Evolutionary conservation across 2,329 filamentous ascomycete species (phyloP), one percentile per base, ranked within the genome.

Genomic region (Colletotrichum aenigma): DNA sequence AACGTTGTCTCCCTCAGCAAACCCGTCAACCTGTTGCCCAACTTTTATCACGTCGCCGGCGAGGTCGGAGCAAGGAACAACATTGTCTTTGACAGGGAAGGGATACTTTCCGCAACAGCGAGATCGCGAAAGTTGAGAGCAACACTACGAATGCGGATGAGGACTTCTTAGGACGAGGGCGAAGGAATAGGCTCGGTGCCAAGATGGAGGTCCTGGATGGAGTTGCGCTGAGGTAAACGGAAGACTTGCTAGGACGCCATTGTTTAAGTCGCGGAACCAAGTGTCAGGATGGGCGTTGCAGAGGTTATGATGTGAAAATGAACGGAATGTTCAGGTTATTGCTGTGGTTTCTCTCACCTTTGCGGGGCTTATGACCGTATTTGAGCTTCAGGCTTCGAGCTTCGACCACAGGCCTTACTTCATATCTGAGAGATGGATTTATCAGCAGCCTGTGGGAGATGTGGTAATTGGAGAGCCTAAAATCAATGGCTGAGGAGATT

Each of bases 11-110:
- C 84, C 84, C 21, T 79, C 70, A 4, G 77, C 55, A 52, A 85
- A 77, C 1, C 76, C 77, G 4, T 76, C 69, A 6, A 83, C 80
- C 3, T 71, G 72, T 32, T 75, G 74, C 8, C 83, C 84, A 9
- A 82, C 78, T 65, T 79, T 56, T 6, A 82, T 79, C 30, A 86
- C 79, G 10, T 82, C 81, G 52, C 85, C 84, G 2, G 85, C 82
- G 60, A 80, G 78, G 52, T 86, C 85, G 16, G 81, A 83, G 77
- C 82, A 82, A 7, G 84, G 85, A 12, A 85, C 77, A 2, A 86
- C 80, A 6, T 83, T 73, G 5, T 82, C 79, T 66, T 82, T 83
- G n/a, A 82, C 78, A 0, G 79, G 76, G 15, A 83, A 76, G 3
- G 82, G 83, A 69, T 85, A 85, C 12, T 70, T 77, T 5, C 69